Conservation (phyloP, 2,329 filamentous ascomycete species). For the Pseudogymnoascus sp. region DNA sequence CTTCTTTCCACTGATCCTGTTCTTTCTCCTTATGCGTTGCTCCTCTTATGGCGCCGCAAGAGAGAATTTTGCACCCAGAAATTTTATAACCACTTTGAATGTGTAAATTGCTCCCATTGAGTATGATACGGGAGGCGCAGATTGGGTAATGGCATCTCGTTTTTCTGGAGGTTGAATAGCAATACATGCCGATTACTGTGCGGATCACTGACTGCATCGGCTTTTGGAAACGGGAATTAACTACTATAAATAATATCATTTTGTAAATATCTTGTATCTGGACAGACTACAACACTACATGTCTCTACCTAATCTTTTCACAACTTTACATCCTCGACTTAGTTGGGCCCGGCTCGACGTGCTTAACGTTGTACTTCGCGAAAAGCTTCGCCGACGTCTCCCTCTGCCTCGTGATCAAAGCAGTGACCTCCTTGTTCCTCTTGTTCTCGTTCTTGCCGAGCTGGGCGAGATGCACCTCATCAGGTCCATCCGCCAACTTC, state of each 20-base stretch:
- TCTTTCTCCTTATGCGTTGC: no score
- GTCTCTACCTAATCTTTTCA: not conserved
- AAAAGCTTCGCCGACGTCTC: constrained; percentile 58
- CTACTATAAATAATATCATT: not conserved
- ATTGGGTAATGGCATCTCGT: no score
- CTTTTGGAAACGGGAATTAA: not conserved
- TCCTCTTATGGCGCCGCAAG: not conserved
- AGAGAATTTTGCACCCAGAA: not conserved
- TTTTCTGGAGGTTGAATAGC: no score
- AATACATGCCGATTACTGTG: not conserved
- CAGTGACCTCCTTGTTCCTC: constrained; percentile 51
- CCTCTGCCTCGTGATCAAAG: constrained; percentile 56
- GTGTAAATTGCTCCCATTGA: not conserved
- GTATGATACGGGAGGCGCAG: no score
- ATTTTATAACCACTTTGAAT: not conserved
- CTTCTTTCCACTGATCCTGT: no score
- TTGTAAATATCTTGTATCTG: not conserved
- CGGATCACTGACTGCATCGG: not conserved
- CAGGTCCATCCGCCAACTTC: constrained; percentile 83
- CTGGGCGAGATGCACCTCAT: constrained; percentile 87
- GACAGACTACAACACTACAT: constrained; percentile 7
- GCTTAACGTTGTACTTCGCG: constrained; percentile 44
- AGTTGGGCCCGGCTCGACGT: constrained; percentile 22
- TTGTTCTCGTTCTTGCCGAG: constrained; percentile 75
- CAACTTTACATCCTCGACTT: constrained; percentile 9